These are phyloP conservation scores for Lasiosphaeria ovina DNA, from an alignment of 495 filamentous ascomycete species.

Conservation along the genomic window DNA sequence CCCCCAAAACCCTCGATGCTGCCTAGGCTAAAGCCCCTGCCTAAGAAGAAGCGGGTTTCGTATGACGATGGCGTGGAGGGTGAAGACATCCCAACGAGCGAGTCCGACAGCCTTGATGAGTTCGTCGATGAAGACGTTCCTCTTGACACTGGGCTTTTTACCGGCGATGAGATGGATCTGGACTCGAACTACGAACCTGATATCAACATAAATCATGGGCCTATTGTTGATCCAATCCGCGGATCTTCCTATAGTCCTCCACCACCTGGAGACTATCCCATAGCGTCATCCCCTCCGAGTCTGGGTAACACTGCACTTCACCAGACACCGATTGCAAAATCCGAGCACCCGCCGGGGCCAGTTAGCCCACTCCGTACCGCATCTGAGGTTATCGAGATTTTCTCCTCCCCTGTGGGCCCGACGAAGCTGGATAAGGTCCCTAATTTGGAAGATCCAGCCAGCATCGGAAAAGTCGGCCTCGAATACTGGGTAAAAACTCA, in stretches of 20 bases:
- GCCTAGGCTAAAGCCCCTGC: constrained; percentile 27
- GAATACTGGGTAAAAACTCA: constrained; percentile 20
- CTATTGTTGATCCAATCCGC: neutral
- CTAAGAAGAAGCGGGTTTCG: constrained; percentile 15
- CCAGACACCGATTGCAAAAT: neutral
- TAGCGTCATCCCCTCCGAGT: neutral
- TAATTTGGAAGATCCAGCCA: constrained; percentile 7
- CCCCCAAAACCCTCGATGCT: constrained; percentile 46
- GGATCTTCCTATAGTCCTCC: neutral
- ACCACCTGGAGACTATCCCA: neutral
- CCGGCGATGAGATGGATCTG: constrained; percentile 19
- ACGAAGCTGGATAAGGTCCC: constrained; percentile 11
- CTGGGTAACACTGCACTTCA: neutral
- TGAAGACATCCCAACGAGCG: constrained; percentile 46
- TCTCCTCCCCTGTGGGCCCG: constrained; percentile 12
- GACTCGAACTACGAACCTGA: constrained; percentile 7
- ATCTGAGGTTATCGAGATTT: constrained; percentile 14
- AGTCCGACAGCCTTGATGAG: constrained; percentile 48
- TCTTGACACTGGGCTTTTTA: neutral
- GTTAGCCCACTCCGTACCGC: neutral
- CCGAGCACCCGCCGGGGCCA: neutral
- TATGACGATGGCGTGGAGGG: constrained; percentile 21
- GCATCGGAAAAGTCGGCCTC: constrained; percentile 21
- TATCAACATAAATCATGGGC: neutral
- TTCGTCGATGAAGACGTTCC: constrained; percentile 35